These are phyloP conservation scores for Ustilago esculenta DNA, from an alignment of 1,284 basidiomycete genomes.

Conservation along the genomic window DNA sequence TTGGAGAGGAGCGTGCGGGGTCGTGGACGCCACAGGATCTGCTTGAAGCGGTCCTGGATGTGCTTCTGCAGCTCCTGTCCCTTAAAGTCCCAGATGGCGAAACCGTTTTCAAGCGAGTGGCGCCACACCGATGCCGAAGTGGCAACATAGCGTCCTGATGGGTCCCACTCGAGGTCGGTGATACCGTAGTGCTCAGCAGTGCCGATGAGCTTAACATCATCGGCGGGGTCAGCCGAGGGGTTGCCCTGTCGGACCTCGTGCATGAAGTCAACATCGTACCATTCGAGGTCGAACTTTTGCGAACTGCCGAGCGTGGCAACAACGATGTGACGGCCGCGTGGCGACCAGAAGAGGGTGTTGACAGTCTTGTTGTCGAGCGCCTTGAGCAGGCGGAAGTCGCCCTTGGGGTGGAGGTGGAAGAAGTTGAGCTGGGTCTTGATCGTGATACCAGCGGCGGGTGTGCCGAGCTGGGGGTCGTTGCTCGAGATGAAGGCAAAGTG, in stretches of 20 bases:
- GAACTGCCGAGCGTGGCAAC: conserved; percentile 94
- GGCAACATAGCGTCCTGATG: conserved; percentile 90
- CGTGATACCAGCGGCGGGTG: conserved; percentile 84
- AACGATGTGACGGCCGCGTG: conserved; percentile 93
- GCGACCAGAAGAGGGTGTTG: conserved; percentile 97
- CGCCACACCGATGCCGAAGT: conserved; percentile 96
- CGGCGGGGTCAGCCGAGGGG: conserved; percentile 74
- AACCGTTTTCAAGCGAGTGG: conserved; percentile 95
- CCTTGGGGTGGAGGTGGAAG: conserved; percentile 95
- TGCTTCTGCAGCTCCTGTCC: conserved; percentile 90
- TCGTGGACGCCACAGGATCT: conserved; percentile 97
- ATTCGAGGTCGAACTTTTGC: conserved; percentile 95
- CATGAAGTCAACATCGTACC: conserved; percentile 97
- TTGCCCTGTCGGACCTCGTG: conserved; percentile 72
- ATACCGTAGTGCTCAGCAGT: conserved; percentile 97
- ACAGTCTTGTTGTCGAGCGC: conserved; percentile 85
- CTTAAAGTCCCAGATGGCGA: conserved; percentile 96
- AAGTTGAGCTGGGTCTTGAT: conserved; percentile 97
- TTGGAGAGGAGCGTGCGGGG: conserved; percentile 86
- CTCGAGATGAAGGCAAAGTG: conserved; percentile 96
- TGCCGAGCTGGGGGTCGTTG: conserved; percentile 90
- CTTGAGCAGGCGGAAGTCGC: conserved; percentile 90
- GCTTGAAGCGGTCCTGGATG: conserved; percentile 94
- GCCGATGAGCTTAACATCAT: conserved; percentile 82
- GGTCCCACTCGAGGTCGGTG: conserved; percentile 99